A percentile compares a stretch with the other conserved stretches of the same genome.
These are phyloP conservation scores for Claviceps cyperi DNA, from an alignment of 2,329 filamentous ascomycete genomes.

Conservation along the genomic window DNA sequence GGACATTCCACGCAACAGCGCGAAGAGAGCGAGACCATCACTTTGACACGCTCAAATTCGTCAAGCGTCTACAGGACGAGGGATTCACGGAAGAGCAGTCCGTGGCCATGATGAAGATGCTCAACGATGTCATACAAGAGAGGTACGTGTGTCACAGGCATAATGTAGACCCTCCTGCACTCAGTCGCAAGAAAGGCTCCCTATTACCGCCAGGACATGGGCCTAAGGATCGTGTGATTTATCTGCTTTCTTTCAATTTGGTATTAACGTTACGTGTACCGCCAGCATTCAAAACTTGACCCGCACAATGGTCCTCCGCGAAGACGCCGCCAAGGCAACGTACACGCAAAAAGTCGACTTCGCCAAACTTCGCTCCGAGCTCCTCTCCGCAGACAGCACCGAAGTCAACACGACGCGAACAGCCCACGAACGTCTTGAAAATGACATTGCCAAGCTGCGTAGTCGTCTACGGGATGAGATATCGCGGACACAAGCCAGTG, in stretches of 20 bases:
- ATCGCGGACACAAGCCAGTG: slow-evolving; percentile 81
- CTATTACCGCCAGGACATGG: no score
- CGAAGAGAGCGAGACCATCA: slow-evolving; percentile 63
- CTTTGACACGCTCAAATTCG: slow-evolving; percentile 96
- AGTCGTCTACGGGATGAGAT: slow-evolving; percentile 86
- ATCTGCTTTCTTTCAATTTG: not conserved
- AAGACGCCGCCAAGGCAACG: slow-evolving; percentile 72
- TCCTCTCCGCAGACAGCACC: slow-evolving; percentile 80
- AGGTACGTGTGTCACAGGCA: slow-evolving; percentile 33
- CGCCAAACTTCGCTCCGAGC: slow-evolving; percentile 86
- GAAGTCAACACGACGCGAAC: slow-evolving; percentile 79
- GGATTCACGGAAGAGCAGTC: slow-evolving; percentile 93
- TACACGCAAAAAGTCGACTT: slow-evolving; percentile 93
- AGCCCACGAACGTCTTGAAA: slow-evolving; percentile 82
- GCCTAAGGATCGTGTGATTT: no score
- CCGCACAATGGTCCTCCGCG: slow-evolving; percentile 91
- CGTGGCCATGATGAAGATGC: slow-evolving; percentile 94
- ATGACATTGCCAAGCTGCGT: slow-evolving; percentile 89
- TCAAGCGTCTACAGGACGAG: slow-evolving; percentile 75
- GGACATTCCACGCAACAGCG: slow-evolving; percentile 53
- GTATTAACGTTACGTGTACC: not conserved
- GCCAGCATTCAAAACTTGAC: slow-evolving; percentile 86
- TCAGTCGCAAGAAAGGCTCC: no score
- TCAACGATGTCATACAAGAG: slow-evolving; percentile 95
- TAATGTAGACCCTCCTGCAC: no score